Conservation (phyloP, 768 basidiomycete species). For the Russula sp. region DNA sequence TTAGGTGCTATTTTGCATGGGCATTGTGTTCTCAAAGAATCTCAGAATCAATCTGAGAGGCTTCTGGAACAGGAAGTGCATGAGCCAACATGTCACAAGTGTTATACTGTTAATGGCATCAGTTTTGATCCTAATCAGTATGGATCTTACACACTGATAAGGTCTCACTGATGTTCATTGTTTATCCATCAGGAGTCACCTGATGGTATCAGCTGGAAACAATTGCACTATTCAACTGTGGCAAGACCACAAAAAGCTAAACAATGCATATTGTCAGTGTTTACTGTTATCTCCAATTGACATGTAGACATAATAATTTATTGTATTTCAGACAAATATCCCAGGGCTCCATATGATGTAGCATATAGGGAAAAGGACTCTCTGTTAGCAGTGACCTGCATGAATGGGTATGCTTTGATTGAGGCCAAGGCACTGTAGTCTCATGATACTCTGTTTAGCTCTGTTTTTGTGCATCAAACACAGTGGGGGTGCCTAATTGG, state of each 20-base stretch:
- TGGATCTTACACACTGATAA: neutral
- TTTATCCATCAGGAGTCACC: neutral
- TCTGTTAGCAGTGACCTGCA: constrained; percentile 15
- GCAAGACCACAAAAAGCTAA: constrained; percentile 9
- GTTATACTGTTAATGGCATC: constrained; percentile 20
- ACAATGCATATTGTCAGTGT: neutral
- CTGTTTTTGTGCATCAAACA: constrained; percentile 13
- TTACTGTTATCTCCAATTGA: neutral
- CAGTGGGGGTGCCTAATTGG: neutral
- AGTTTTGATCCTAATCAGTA: constrained; percentile 24
- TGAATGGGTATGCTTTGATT: constrained; percentile 16
- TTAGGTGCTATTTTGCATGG: constrained; percentile 18
- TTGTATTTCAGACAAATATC: constrained; percentile 11
- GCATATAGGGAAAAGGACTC: constrained; percentile 16
- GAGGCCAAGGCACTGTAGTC: neutral
- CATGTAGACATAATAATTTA: neutral
- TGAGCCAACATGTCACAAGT: constrained; percentile 7
- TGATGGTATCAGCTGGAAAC: constrained; percentile 21
- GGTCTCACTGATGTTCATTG: neutral
- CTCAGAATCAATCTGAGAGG: neutral
- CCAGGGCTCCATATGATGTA: constrained; percentile 14
- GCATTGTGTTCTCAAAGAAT: constrained; percentile 7
- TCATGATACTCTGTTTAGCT: constrained; percentile 2
- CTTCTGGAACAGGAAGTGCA: neutral
- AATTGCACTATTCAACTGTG: constrained; percentile 19